Evolutionary conservation across 2,329 filamentous ascomycete genomes (phyloP), one percentile per base, ranked within the genome.

Genomic region (Erysiphe pulchra): DNA sequence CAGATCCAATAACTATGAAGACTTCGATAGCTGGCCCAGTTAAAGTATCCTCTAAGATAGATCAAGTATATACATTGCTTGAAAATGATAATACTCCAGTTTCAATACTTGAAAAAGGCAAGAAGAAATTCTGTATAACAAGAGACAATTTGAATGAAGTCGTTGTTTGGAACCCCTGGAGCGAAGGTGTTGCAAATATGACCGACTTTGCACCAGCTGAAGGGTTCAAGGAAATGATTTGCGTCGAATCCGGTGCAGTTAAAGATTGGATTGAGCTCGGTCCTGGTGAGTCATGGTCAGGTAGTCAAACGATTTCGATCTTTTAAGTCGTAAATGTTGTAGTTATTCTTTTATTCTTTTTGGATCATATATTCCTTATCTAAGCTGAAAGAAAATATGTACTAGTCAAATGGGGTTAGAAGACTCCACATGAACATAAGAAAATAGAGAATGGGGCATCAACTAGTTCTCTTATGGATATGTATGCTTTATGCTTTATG

Each of bases 131-230:
- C 64, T 75, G 76, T 48, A 69, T 95, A 46, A 73, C 79, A 37
- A 75, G 90, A 50, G 84, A 94, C 62, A 86, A 84, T 52, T 69
- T 98, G 52, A 71, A 73, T 50, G 83, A 95, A 53, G 77, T 90
- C 14, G 87, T 94, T 1, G 80, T 95, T 30, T 98, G 90, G 90
- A 98, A 98, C 63, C 90, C 90, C 1, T 94, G 87, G 85, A 69
- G 70, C 37, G 82, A 86, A 51, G 92, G 92, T 66, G 75, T 82
- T 1, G 73, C 75, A 54, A 70, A 70, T 5, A 92, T 93, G 64
- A 75, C 67, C 45, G 90, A 98, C 61, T 94, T 95, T 59, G 72
- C 71, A 48, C 90, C 90, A 44, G 80, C 92, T 57, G 80, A 86
- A 46, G 90, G 81, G 34, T 95, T 79, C 67, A 83, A 83, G 67